Evolutionary conservation across 176 grass and related monocot genomes (phyloP).

Genomic region (Zea mays): DNA sequence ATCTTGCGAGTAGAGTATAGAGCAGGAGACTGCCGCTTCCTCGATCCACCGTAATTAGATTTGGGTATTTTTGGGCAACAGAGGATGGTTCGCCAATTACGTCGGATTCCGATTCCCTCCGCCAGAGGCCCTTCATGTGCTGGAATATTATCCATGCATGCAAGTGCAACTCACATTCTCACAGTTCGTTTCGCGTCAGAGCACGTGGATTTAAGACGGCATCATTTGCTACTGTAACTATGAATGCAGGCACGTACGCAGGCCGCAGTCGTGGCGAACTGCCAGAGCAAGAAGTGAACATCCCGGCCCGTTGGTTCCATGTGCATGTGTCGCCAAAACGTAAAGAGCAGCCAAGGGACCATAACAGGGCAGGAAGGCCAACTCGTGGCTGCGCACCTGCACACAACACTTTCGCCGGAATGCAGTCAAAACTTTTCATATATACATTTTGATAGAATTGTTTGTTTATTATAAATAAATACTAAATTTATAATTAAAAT

Average conservation of each 20-base stretch:
- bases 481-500: too few relatives aligned
- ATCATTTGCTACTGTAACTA: not conserved
- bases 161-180: not conserved
- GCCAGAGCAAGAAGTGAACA: constrained; percentile 7
- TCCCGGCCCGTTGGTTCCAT: not conserved
- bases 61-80: not conserved
- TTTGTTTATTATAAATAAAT: too few relatives aligned
- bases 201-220: constrained; percentile 21
- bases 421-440: too few relatives aligned
- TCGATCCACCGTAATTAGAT: not conserved
- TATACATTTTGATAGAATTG: too few relatives aligned
- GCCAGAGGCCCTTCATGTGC: not conserved
- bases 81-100: not conserved
- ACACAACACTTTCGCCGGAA: too few relatives aligned
- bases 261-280: not conserved
- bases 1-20: too few relatives aligned
- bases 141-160: not conserved
- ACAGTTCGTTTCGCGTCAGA: constrained; percentile 13
- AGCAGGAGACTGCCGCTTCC: not conserved
- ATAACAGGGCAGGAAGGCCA: too few relatives aligned
- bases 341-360: not conserved
- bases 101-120: not conserved
- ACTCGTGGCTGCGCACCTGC: too few relatives aligned
- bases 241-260: not conserved
- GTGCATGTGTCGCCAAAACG: not conserved